Evolutionary conservation across 2,329 filamentous ascomycete species (phyloP).

Genomic region (Teratosphaeria pseudoeucalypti): DNA sequence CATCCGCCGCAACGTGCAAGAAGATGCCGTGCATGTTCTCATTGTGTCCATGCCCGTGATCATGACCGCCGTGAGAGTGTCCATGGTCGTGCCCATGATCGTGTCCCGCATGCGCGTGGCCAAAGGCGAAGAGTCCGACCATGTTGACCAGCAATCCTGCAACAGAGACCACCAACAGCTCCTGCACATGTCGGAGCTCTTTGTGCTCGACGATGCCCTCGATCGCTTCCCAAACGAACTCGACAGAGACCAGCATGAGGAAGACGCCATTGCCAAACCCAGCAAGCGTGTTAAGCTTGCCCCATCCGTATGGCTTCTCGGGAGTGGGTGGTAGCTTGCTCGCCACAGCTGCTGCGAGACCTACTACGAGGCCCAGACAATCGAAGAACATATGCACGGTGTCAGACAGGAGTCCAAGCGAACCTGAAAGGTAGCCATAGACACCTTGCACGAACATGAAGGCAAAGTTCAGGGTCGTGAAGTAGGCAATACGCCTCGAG

Average conservation of each 20-base stretch:
- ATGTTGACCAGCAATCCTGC: slow-evolving; percentile 83
- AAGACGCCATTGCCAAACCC: slow-evolving; percentile 96
- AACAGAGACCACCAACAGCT: slow-evolving; percentile 80
- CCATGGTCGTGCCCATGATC: slow-evolving; percentile 43
- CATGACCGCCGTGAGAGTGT: slow-evolving; percentile 32
- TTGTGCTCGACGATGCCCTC: slow-evolving; percentile 77
- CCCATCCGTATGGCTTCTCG: slow-evolving; percentile 87
- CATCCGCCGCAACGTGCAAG: slow-evolving; percentile 87
- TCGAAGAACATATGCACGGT: slow-evolving; percentile 99
- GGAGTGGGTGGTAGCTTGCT: slow-evolving; percentile 91
- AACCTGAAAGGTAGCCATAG: slow-evolving; percentile 89
- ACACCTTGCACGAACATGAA: slow-evolving; percentile 95
- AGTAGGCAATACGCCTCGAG: slow-evolving; percentile 92
- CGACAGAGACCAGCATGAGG: slow-evolving; percentile 85
- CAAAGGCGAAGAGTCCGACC: slow-evolving; percentile 80
- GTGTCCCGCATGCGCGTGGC: slow-evolving; percentile 41
- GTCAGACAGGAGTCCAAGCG: slow-evolving; percentile 86
- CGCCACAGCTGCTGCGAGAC: slow-evolving; percentile 82
- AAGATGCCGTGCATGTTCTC: slow-evolving; percentile 99
- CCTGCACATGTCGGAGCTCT: slow-evolving; percentile 71
- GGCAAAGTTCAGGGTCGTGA: slow-evolving; percentile 82
- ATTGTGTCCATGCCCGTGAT: slow-evolving; percentile 42
- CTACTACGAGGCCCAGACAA: slow-evolving; percentile 82
- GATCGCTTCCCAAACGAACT: slow-evolving; percentile 90
- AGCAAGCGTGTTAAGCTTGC: slow-evolving; percentile 91